Evolutionary conservation across 2,329 filamentous ascomycete species (phyloP), one percentile per base, ranked within the genome.

Genomic region (Pleomassaria siparia): DNA sequence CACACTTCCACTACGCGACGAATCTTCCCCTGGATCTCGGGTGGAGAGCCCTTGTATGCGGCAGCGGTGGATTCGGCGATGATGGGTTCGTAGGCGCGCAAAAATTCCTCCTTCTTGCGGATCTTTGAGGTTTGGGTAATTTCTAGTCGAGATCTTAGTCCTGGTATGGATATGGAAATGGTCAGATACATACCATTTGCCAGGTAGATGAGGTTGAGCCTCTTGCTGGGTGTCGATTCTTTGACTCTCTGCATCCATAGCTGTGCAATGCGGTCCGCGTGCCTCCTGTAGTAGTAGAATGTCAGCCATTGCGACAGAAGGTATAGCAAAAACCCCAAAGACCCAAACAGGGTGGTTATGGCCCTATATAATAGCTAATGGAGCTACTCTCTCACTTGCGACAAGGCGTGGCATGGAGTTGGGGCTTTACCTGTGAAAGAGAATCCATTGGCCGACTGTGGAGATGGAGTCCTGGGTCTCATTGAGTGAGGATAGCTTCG

Each of bases 381-480:
- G 6, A 12, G n/a, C 6, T 6, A 20, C 4, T 35, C 6, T 18
- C 32, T n/a, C n/a, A n/a, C n/a, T n/a, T 32, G 15, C 32, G 32
- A 35, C 15, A 12, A 21, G 20, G 20, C 5, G 35, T 12, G 7
- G 35, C 20, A 37, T 22, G 7, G 37, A 40, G 46, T 13, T 35
- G 43, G 40, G 39, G 48, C 43, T 47, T 58, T 84, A 95, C 91
- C 91, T 87, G 75, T 99, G 92, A 71, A 99, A 99, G 87, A 99
- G 95, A 53, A 99, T 94, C 95, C 95, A 99, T 84, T 97, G 92
- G 48, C 94, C 91, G 53, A 95, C 91, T 28, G 89, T 92, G 51
- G 95, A 84, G 66, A 99, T 97, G 74, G 91, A 95, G 70, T 99
- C 94, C 71, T 99, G 92, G 10, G 91, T 95, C 74, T 99, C 95